A percentile compares a stretch with the other conserved stretches of the same genome.
Conservation (phyloP, 352 stramenopile species). For the Globisporangium takayamanum region DNA sequence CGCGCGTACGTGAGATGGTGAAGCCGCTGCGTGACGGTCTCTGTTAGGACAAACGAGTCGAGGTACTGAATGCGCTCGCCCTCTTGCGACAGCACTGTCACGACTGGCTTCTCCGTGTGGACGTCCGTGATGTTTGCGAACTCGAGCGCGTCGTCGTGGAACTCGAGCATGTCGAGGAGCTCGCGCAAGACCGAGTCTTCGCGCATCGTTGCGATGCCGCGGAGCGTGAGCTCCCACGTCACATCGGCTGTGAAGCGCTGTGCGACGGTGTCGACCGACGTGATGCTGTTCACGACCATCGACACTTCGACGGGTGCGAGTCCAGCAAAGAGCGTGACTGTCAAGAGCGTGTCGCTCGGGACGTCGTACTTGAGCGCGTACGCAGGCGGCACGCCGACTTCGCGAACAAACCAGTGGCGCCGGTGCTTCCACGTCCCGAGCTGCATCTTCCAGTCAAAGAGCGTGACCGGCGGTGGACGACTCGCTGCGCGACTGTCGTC, state of each 20-base stretch:
- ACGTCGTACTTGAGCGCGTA: background rate
- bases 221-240: slow-evolving; percentile 26
- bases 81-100: background rate
- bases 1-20: slow-evolving; percentile 20
- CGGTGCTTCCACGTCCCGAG: slow-evolving; percentile 32
- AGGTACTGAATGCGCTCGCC: slow-evolving; percentile 1
- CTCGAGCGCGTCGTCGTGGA: slow-evolving; percentile 24
- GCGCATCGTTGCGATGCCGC: slow-evolving; percentile 21
- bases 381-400: slow-evolving; percentile 25
- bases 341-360: slow-evolving; percentile 2
- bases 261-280: slow-evolving; percentile 20
- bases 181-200: slow-evolving; percentile 25
- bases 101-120: slow-evolving; percentile 6
- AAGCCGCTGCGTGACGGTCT: background rate
- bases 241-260: slow-evolving; percentile 25
- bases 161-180: slow-evolving; percentile 23
- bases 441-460: slow-evolving; percentile 62
- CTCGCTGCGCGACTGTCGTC: background rate
- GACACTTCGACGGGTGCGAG: slow-evolving; percentile 15
- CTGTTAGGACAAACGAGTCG: slow-evolving; percentile 5
- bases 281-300: slow-evolving; percentile 23
- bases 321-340: slow-evolving; percentile 15
- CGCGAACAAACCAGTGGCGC: slow-evolving; percentile 46
- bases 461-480: slow-evolving; percentile 11
- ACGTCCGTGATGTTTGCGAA: slow-evolving; percentile 23